Percentiles rank a stretch among this genome's conserved stretches.
phyloP scores from a whole-genome alignment of 2,329 filamentous ascomycete genomes.

The Colletotrichum falcatum region DNA sequence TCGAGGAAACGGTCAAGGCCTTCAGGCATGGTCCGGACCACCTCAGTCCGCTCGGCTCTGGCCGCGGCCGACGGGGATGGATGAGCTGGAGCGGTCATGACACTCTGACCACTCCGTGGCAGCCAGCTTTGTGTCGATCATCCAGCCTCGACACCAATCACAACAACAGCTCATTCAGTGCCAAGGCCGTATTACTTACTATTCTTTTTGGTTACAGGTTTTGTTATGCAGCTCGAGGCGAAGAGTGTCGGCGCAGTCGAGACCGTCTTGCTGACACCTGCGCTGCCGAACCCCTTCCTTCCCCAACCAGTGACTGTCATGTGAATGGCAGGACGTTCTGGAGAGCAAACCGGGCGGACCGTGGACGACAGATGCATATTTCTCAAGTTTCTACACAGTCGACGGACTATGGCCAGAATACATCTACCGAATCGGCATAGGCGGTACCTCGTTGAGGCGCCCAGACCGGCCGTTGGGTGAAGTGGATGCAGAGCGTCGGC shows the following conservation, averaged over 20 bases:
- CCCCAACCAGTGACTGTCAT: conserved; percentile 24
- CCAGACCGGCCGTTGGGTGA: conserved; percentile 4
- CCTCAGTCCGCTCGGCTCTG: neutral
- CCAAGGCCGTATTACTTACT: conserved; percentile 23
- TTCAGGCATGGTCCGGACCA: conserved; percentile 12
- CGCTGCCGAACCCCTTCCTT: conserved; percentile 14
- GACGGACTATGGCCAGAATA: neutral
- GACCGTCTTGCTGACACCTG: conserved; percentile 23
- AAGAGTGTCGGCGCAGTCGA: conserved; percentile 31
- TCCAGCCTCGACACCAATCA: conserved; percentile 3
- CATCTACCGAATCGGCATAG: neutral
- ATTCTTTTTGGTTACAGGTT: neutral
- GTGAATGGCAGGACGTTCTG: neutral
- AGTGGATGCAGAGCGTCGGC: conserved; percentile 4
- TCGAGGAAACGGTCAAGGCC: conserved; percentile 1
- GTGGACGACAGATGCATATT: too few species aligned
- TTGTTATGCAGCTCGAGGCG: conserved; percentile 31
- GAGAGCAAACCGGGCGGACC: neutral
- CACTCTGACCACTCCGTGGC: conserved; percentile 29
- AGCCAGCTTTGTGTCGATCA: conserved; percentile 25
- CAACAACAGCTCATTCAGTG: neutral
- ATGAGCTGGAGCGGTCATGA: conserved; percentile 25
- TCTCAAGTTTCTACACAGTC: too few species aligned
- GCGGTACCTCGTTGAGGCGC: neutral
- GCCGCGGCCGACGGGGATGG: neutral